Conservation (phyloP, 176 grass and related monocot genomes). For the Juncus inflexus region DNA sequence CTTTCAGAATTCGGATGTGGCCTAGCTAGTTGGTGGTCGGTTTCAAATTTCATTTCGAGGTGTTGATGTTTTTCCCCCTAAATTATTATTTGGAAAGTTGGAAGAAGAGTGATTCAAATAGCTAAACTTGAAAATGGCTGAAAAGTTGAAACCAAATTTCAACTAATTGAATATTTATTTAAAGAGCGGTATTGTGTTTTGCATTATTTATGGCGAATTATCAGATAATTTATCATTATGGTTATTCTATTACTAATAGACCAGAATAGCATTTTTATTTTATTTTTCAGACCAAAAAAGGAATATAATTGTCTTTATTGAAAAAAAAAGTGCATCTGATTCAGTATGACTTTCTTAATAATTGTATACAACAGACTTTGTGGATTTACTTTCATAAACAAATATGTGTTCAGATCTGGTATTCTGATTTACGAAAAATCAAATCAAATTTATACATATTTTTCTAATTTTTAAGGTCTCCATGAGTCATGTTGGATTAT, state of each 20-base stretch:
- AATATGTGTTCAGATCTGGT: slow-evolving; percentile 3
- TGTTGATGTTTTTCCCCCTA: no score
- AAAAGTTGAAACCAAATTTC: not conserved
- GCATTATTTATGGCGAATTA: not conserved
- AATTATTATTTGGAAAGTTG: no score
- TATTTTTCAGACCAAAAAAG: no score
- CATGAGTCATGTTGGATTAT: not conserved
- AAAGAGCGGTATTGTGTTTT: not conserved
- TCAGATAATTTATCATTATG: no score
- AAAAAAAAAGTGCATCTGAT: no score
- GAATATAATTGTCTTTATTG: no score
- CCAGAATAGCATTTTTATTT: no score
- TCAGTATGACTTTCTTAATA: no score
- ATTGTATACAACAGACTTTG: not conserved
- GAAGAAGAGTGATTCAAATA: no score
- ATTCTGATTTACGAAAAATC: not conserved
- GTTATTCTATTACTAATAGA: no score
- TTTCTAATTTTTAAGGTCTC: not conserved
- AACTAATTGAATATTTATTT: not conserved
- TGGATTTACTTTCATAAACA: not conserved
- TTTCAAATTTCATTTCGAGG: not conserved
- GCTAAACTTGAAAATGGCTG: no score
- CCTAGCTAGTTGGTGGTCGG: slow-evolving; percentile 10
- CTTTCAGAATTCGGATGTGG: not conserved
- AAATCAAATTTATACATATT: not conserved